A percentile compares a stretch with the other conserved stretches of the same genome.
Conservation (phyloP, 805 yeast species). For the Alloascoidea hylecoeti region DNA sequence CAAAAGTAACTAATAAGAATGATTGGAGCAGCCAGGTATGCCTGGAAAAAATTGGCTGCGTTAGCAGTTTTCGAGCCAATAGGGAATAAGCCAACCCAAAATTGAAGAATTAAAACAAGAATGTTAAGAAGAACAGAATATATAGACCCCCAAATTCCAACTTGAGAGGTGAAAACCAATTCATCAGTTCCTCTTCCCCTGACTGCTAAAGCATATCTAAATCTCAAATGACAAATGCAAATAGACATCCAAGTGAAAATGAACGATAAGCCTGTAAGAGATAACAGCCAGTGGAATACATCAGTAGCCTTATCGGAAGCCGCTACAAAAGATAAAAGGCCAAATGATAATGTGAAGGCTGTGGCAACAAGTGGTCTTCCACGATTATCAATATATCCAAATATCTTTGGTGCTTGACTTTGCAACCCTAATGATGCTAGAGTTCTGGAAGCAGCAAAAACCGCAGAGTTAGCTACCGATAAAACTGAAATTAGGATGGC, state of each 20-base stretch:
- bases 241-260: conserved; percentile 37
- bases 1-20: conserved; percentile 20
- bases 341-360: conserved; percentile 33
- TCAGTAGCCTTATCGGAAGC: conserved; percentile 39
- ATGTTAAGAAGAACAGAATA: conserved; percentile 21
- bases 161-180: conserved; percentile 25
- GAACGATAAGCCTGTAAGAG: conserved; percentile 32
- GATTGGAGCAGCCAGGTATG: conserved; percentile 19
- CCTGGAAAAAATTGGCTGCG: conserved; percentile 21
- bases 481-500: conserved; percentile 65
- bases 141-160: conserved; percentile 28
- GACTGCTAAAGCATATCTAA: conserved; percentile 27
- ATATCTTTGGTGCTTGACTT: conserved; percentile 59
- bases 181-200: conserved; percentile 27
- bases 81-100: conserved; percentile 35
- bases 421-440: conserved; percentile 58
- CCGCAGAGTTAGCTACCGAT: conserved; percentile 71
- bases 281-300: conserved; percentile 38
- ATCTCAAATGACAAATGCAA: conserved; percentile 26
- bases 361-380: conserved; percentile 62
- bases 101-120: conserved; percentile 26
- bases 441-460: conserved; percentile 67
- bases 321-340: conserved; percentile 58
- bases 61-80: conserved; percentile 11
- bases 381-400: conserved; percentile 46